These are phyloP conservation scores for Vigna trinervia DNA, from an alignment of 306 rosid species.

Conservation along the genomic window DNA sequence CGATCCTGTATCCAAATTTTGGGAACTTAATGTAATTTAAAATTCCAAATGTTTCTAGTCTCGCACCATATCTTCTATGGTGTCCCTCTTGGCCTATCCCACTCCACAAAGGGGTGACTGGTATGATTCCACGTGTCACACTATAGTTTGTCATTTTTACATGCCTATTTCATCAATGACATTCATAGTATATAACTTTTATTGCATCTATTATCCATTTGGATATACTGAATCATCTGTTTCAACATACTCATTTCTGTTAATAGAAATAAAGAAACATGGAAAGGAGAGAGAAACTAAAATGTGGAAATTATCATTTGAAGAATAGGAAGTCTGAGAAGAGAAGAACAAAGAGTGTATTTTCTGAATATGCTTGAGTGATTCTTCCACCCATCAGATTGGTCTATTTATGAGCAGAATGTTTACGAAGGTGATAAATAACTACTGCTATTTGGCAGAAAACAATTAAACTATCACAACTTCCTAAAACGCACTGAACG, in stretches of 20 bases:
- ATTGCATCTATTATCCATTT: not conserved
- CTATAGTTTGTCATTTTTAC: slow-evolving; percentile 14
- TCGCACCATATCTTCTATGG: not conserved
- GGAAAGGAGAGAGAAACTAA: not conserved
- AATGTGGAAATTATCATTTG: not conserved
- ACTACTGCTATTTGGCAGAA: too few relatives aligned
- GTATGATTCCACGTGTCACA: not conserved
- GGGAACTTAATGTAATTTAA: not conserved
- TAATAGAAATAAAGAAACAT: not conserved
- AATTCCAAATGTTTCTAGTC: not conserved
- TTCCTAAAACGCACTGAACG: too few relatives aligned
- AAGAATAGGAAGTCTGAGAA: not conserved
- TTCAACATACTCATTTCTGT: slow-evolving; percentile 1
- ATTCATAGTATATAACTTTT: not conserved
- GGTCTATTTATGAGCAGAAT: too few relatives aligned
- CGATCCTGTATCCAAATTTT: not conserved
- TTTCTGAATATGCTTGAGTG: too few relatives aligned
- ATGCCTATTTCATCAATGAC: slow-evolving; percentile 8
- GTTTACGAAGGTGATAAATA: too few relatives aligned
- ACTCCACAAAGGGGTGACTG: not conserved
- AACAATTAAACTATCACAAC: too few relatives aligned
- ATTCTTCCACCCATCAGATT: too few relatives aligned
- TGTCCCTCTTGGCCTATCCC: not conserved
- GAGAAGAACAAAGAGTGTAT: too few relatives aligned
- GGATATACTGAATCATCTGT: slow-evolving; percentile 1